A percentile compares a stretch with the other conserved stretches of the same genome.
These are phyloP conservation scores for Fraxinus cuspidata DNA, from an alignment of 257 asterid species.

Conservation along the genomic window DNA sequence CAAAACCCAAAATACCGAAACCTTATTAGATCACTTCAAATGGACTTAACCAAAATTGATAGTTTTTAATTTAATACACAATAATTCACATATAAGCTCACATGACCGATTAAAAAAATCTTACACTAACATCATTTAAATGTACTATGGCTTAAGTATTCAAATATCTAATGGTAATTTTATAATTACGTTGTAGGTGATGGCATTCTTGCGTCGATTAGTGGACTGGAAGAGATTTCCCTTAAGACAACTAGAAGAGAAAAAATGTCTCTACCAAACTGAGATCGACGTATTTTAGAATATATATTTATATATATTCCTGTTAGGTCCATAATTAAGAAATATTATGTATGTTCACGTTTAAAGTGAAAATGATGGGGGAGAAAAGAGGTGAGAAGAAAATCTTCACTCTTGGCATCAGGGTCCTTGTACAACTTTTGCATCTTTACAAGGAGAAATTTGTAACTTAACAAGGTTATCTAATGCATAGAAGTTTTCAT, in stretches of 20 bases:
- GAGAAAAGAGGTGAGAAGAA: conserved; percentile 10
- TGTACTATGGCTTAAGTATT: not conserved
- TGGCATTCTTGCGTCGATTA: conserved; percentile 69
- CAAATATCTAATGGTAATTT: not conserved
- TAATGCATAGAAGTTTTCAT: conserved; percentile 24
- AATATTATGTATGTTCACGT: conserved; percentile 21
- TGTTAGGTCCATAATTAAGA: conserved; percentile 15
- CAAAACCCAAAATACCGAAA: no score
- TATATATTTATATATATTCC: conserved; percentile 28
- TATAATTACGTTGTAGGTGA: conserved; percentile 47
- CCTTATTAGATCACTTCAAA: no score
- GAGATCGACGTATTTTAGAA: conserved; percentile 18
- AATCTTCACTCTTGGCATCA: conserved; percentile 25
- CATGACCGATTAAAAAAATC: no score
- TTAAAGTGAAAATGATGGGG: conserved; percentile 21
- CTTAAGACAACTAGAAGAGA: conserved; percentile 46
- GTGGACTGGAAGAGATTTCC: conserved; percentile 65
- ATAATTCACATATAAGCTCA: no score
- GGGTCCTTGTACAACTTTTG: conserved; percentile 45
- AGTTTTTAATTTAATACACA: no score
- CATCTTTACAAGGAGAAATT: conserved; percentile 38
- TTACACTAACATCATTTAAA: not conserved
- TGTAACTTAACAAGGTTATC: conserved; percentile 28
- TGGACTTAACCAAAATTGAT: no score
- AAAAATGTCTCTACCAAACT: conserved; percentile 43